These are phyloP conservation scores for Lagenidium giganteum DNA, from an alignment of 352 stramenopile species.

Conservation along the genomic window DNA sequence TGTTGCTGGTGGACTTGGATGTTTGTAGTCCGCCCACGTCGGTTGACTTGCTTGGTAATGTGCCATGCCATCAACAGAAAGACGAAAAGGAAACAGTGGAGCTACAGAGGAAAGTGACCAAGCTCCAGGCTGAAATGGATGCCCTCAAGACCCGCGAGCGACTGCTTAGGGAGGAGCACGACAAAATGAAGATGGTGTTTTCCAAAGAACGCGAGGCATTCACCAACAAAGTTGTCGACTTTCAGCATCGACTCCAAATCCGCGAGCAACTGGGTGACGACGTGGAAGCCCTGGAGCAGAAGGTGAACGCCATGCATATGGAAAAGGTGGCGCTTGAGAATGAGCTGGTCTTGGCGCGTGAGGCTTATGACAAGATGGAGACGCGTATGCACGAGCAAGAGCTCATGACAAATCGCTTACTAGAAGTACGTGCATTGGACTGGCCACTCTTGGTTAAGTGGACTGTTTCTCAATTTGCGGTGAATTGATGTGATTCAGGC, in stretches of 20 bases:
- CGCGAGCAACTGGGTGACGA: slow-evolving; percentile 20
- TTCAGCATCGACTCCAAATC: slow-evolving; percentile 45
- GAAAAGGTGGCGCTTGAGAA: slow-evolving; percentile 24
- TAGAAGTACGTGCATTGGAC: slow-evolving; percentile 16
- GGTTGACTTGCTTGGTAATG: too few relatives aligned
- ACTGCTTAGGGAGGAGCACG: slow-evolving; percentile 38
- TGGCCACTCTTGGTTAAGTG: too few relatives aligned
- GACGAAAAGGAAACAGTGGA: slow-evolving; percentile 37
- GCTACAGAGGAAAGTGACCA: slow-evolving; percentile 40
- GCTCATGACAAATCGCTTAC: slow-evolving; percentile 34
- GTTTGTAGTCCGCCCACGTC: too few relatives aligned
- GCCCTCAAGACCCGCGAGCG: slow-evolving; percentile 42
- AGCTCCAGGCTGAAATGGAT: slow-evolving; percentile 47
- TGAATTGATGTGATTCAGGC: not conserved
- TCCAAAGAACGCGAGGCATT: slow-evolving; percentile 47
- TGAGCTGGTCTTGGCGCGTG: slow-evolving; percentile 4
- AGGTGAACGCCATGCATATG: slow-evolving; percentile 22
- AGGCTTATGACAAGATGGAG: slow-evolving; percentile 12
- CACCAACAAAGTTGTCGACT: slow-evolving; percentile 48
- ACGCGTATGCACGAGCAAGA: slow-evolving; percentile 32
- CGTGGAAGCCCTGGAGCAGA: slow-evolving; percentile 24
- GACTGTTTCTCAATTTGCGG: not conserved
- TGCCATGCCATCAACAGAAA: slow-evolving; percentile 31
- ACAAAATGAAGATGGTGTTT: slow-evolving; percentile 31
- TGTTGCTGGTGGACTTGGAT: too few relatives aligned